Conservation (phyloP, 495 filamentous ascomycete species). For the Podospora comata region DNA sequence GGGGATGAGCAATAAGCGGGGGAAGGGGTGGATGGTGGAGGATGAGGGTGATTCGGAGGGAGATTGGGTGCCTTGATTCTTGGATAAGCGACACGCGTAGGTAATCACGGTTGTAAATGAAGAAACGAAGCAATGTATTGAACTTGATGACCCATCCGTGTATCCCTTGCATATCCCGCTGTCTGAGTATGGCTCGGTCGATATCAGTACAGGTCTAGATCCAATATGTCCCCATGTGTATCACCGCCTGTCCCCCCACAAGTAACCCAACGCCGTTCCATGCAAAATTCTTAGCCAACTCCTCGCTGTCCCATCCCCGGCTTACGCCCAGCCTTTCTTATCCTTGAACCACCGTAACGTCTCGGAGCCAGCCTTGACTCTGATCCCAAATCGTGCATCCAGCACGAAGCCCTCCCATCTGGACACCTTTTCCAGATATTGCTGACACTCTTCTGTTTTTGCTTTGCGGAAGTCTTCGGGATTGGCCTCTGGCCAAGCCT, state of each 20-base stretch:
- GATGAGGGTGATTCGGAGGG: constrained; percentile 1
- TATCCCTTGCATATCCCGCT: background rate
- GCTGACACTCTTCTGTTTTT: constrained; percentile 63
- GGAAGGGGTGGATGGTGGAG: background rate
- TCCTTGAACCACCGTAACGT: constrained; percentile 67
- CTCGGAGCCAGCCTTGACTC: constrained; percentile 75
- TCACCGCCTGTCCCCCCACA: background rate
- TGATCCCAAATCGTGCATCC: constrained; percentile 80
- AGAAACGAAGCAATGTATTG: background rate
- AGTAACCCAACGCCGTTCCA: background rate
- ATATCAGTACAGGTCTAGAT: background rate
- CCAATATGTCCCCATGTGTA: background rate
- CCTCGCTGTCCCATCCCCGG: background rate
- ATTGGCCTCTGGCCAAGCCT: constrained; percentile 23
- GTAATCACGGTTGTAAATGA: background rate
- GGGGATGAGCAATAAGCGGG: constrained; percentile 1
- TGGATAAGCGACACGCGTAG: background rate
- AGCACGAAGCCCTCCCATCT: constrained; percentile 83
- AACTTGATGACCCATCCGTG: background rate
- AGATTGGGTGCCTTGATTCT: constrained; percentile 1
- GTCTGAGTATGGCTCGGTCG: background rate
- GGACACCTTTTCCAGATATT: constrained; percentile 72
- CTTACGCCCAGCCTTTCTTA: constrained; percentile 40
- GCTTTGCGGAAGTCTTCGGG: constrained; percentile 44
- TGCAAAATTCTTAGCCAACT: background rate